Evolutionary conservation across 345 rosid species (phyloP).

Genomic region (Acer saccharum): DNA sequence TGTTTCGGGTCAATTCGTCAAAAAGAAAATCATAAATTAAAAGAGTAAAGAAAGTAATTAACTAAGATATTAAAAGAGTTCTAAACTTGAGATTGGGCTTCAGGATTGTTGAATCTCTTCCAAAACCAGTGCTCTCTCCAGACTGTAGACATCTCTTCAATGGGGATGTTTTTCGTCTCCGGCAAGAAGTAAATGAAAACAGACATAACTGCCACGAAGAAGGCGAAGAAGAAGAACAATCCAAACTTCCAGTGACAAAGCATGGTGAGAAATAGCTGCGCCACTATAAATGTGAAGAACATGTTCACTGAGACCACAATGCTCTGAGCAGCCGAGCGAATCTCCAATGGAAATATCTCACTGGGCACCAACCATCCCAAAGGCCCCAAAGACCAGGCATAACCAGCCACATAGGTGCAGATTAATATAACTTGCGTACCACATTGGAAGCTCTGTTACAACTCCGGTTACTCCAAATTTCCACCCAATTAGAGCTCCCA

Average conservation of each 20-base stretch:
- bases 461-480: constrained; percentile 2
- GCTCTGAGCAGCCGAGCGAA: neutral
- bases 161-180: constrained; percentile 3
- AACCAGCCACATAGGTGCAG: neutral
- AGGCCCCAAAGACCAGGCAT: constrained; percentile 7
- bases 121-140: neutral
- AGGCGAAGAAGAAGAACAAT: constrained; percentile 3
- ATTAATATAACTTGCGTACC: neutral
- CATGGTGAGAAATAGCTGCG: neutral
- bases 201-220: neutral
- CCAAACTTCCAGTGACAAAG: constrained; percentile 14
- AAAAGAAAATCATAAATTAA: no score
- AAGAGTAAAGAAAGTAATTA: no score
- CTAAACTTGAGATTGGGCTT: no score
- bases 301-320: neutral
- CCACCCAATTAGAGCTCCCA: neutral
- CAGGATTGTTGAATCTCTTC: neutral
- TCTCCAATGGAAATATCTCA: constrained; percentile 3
- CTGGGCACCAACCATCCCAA: constrained; percentile 9
- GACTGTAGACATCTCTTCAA: neutral
- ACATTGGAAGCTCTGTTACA: neutral
- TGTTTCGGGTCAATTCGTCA: no score
- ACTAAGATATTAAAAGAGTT: no score
- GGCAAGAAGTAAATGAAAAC: constrained; percentile 11
- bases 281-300: constrained; percentile 1